Base-by-base conservation (phyloP, 805 yeast genomes). In the Danielia oregonensis region DNA sequence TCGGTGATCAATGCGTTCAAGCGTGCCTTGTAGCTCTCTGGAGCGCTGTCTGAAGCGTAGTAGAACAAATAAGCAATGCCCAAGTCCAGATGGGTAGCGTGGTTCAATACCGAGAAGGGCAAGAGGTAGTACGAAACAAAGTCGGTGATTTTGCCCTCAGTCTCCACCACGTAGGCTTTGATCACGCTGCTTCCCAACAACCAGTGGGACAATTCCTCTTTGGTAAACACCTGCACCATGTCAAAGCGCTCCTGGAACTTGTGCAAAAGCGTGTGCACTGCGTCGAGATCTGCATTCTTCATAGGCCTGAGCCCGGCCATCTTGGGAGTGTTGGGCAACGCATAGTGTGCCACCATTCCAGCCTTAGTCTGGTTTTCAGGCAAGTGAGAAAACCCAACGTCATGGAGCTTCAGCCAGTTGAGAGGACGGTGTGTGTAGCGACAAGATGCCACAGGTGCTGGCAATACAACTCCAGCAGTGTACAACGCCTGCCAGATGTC, bases 401-500 rank as follows among this genome's bases (percentile, higher is more conserved):
- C 96, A 52, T 84, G 70, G 16, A 93, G 71, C 54, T 86, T 91
- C 10, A 78, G 65, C 97, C 98, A 93, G 55, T 93, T 84, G 45
- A 93, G 65, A 2, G 97, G 94, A 49, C 98, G 83, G 63, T 93
- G 98, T 26, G 85, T 83, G 59, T 93, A 93, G 41, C 97, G 75
- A 56, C 94, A 82, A 2, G 86, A 79, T 9, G 95, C 68, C 4
- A 91, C 76, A 0, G 98, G 98, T n/a, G 89, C 79, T 15, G 98
- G 98, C 37, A 93, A 69, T 2, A 87, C 81, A 3, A 81, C 78
- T 8, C 97, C 98, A 0, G 91, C 95, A 7, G 98, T 91, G 61
- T 86, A 87, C 40, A 93, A 72, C 0, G 97, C 98, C 59, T 89
- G 97, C 96, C 97, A 93, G 40, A 89, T 84, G 39, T 85, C 77